Conservation (phyloP, 1,139 yeast genomes). For the Saccharomyces hybrid region DNA sequence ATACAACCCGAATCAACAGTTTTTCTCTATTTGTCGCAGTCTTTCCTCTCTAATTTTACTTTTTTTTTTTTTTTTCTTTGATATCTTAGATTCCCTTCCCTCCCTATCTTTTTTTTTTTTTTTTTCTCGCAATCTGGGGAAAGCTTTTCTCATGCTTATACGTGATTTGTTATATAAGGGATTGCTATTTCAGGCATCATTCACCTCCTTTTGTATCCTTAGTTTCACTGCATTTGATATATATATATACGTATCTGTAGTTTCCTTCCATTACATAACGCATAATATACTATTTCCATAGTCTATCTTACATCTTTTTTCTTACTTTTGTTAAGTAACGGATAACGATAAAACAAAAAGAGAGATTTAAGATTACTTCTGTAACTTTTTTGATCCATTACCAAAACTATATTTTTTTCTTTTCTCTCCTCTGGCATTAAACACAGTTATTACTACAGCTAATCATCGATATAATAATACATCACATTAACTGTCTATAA, state of each 20-base stretch:
- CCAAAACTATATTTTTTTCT: not conserved
- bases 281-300: not conserved
- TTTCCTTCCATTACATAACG: not conserved
- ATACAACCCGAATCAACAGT: not conserved
- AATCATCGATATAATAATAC: not conserved
- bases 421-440: not conserved
- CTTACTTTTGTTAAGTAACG: not conserved
- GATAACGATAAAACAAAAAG: not conserved
- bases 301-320: not conserved
- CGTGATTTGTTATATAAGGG: not conserved
- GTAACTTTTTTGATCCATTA: not conserved
- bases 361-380: not conserved
- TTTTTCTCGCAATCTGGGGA: conserved; percentile 2
- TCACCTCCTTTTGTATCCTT: not conserved
- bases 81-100: not conserved
- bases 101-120: not conserved
- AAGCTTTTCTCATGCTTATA: not conserved
- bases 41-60: not conserved
- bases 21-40: not conserved
- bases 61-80: not conserved
- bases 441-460: not conserved
- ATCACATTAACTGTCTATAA: not conserved
- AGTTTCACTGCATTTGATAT: not conserved
- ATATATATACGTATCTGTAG: not conserved
- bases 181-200: not conserved